Percentiles rank a stretch among this genome's conserved stretches.
phyloP scores from a whole-genome alignment of 306 rosid genomes.

The Trifolium dubium region DNA sequence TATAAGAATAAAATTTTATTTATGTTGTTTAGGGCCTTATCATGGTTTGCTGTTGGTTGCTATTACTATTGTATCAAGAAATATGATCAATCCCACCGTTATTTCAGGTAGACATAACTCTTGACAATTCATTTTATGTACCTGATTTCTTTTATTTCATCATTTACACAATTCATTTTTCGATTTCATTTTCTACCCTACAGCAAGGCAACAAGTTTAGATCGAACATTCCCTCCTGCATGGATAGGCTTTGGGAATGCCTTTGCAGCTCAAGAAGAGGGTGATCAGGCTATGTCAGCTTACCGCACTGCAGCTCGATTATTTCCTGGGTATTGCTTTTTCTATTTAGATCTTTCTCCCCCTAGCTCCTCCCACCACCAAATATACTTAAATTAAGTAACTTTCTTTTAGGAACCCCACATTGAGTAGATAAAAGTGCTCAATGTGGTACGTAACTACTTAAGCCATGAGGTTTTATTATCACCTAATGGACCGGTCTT shows the following conservation, averaged over 20 bases:
- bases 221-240: conserved; percentile 91
- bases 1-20: conserved; percentile 28
- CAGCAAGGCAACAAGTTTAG: conserved; percentile 95
- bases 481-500: no score
- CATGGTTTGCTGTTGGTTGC: conserved; percentile 99
- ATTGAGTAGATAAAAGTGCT: no score
- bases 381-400: conserved; percentile 14
- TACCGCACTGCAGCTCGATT: conserved; percentile 98
- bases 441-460: no score
- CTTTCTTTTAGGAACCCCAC: background rate
- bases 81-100: conserved; percentile 86
- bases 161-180: conserved; percentile 31
- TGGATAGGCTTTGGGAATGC: conserved; percentile 98
- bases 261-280: conserved; percentile 94
- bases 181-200: conserved; percentile 37
- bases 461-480: no score
- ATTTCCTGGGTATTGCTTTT: conserved; percentile 79
- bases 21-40: conserved; percentile 70
- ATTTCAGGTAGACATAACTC: conserved; percentile 70
- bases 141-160: conserved; percentile 7
- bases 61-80: conserved; percentile 95
- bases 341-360: background rate
- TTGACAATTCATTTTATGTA: conserved; percentile 14
- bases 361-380: background rate
- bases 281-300: conserved; percentile 98